These are phyloP conservation scores for Arabidopsis arenosa DNA, from an alignment of 345 rosid species.

Conservation along the genomic window DNA sequence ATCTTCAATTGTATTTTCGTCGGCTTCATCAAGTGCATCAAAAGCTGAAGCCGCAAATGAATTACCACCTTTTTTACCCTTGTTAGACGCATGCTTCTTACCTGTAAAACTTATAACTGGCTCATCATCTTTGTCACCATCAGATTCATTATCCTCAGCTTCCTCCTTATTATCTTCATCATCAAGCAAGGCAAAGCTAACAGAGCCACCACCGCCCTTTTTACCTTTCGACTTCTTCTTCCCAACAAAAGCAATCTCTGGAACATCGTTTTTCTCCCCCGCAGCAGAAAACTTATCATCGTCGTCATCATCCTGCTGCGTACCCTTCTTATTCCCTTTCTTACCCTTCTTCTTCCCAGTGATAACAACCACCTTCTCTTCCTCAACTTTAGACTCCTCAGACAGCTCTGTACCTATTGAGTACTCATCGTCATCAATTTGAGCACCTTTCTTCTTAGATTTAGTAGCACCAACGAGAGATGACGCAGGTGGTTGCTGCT, in stretches of 20 bases:
- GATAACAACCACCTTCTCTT: constrained; percentile 48
- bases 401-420: constrained; percentile 62
- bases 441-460: constrained; percentile 71
- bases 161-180: constrained; percentile 47
- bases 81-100: constrained; percentile 57
- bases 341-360: constrained; percentile 72
- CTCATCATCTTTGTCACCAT: constrained; percentile 54
- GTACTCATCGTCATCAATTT: constrained; percentile 88
- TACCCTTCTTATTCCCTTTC: constrained; percentile 57
- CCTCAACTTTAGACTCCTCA: constrained; percentile 57
- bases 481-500: constrained; percentile 42
- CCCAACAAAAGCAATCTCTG: constrained; percentile 48
- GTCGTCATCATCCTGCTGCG: constrained; percentile 48
- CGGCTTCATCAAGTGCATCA: constrained; percentile 53
- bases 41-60: constrained; percentile 55
- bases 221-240: constrained; percentile 65
- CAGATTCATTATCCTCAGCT: constrained; percentile 47
- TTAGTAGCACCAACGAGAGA: constrained; percentile 57
- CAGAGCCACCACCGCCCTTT: constrained; percentile 49
- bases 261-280: constrained; percentile 47
- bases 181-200: constrained; percentile 56
- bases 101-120: constrained; percentile 49
- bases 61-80: constrained; percentile 51
- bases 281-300: constrained; percentile 41
- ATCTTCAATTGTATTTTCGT: constrained; percentile 43